A percentile compares a stretch with the other conserved stretches of the same genome.
Evolutionary conservation across 441 rosid species (phyloP).

Genomic region (Bocquillonia castaneifolia): DNA sequence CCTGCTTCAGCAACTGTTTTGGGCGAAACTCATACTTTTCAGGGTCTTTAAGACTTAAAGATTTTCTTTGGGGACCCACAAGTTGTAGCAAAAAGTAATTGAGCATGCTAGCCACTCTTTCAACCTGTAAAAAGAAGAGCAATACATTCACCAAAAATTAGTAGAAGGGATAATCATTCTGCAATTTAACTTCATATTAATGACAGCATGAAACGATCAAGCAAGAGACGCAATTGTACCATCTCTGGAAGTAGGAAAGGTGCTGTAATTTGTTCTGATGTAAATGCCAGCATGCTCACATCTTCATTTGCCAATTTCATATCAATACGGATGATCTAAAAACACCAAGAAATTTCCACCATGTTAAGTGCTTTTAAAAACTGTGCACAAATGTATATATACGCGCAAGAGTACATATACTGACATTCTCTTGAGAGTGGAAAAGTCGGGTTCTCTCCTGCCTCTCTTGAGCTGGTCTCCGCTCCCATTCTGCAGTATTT

Average conservation of each 20-base stretch:
- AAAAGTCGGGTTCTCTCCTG: conserved; percentile 92
- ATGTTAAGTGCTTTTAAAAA: neutral
- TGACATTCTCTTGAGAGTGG: conserved; percentile 93
- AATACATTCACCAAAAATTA: neutral
- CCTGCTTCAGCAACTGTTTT: conserved; percentile 91
- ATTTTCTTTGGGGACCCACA: conserved; percentile 95
- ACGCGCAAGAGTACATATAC: conserved; percentile 21
- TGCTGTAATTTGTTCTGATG: conserved; percentile 88
- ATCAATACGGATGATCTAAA: conserved; percentile 85
- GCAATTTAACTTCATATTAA: neutral
- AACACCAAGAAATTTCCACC: conserved; percentile 10
- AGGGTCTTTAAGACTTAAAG: conserved; percentile 85
- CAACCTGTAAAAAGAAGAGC: conserved; percentile 50
- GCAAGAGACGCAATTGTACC: conserved; percentile 37
- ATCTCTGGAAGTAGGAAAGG: conserved; percentile 99
- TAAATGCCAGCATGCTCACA: conserved; percentile 88
- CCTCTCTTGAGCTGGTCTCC: conserved; percentile 88
- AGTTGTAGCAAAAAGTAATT: conserved; percentile 95
- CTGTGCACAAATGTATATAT: neutral
- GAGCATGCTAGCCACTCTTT: conserved; percentile 97
- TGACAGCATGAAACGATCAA: neutral
- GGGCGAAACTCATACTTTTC: conserved; percentile 98
- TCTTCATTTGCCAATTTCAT: conserved; percentile 99
- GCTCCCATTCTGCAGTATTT: conserved; percentile 87
- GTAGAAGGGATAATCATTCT: neutral